phyloP scores from a whole-genome alignment of 1,284 basidiomycete species.

The Cutaneotrichosporon sp. region DNA sequence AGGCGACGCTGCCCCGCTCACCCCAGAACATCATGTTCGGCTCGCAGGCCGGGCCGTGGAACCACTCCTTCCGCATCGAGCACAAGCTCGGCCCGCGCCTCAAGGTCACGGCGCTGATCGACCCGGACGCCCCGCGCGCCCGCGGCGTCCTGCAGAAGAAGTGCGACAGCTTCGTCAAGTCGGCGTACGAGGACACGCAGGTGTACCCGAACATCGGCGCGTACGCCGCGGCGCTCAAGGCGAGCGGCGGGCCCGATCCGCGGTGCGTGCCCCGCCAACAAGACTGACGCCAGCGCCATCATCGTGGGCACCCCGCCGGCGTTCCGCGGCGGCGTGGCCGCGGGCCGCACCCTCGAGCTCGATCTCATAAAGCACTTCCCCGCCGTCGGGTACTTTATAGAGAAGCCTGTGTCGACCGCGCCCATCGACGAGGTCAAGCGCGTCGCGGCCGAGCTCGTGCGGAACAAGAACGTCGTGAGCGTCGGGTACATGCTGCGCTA shows the following conservation, averaged over 20 bases:
- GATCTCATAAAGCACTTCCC: slow-evolving; percentile 90
- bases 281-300: slow-evolving; percentile 60
- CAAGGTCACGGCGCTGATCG: slow-evolving; percentile 92
- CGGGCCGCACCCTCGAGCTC: slow-evolving; percentile 84
- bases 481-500: slow-evolving; percentile 93
- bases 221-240: slow-evolving; percentile 68
- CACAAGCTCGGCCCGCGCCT: slow-evolving; percentile 94
- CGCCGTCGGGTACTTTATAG: slow-evolving; percentile 86
- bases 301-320: slow-evolving; percentile 91
- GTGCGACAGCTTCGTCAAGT: slow-evolving; percentile 88
- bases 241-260: slow-evolving; percentile 50
- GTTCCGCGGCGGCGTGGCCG: slow-evolving; percentile 78
- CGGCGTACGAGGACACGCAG: slow-evolving; percentile 88
- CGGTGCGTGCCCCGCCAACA: slow-evolving; percentile 49
- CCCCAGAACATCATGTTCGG: slow-evolving; percentile 84
- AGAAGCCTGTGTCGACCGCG: slow-evolving; percentile 91
- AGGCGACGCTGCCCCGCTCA: neutral
- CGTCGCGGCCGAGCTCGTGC: slow-evolving; percentile 68
- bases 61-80: slow-evolving; percentile 91
- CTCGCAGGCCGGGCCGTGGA: slow-evolving; percentile 68
- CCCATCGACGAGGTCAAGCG: slow-evolving; percentile 61
- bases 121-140: slow-evolving; percentile 83
- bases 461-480: slow-evolving; percentile 76
- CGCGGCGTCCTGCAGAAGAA: slow-evolving; percentile 81
- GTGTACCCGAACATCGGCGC: slow-evolving; percentile 87